phyloP scores from a whole-genome alignment of 2,329 filamentous ascomycete species.

The Beauveria medogensis region DNA sequence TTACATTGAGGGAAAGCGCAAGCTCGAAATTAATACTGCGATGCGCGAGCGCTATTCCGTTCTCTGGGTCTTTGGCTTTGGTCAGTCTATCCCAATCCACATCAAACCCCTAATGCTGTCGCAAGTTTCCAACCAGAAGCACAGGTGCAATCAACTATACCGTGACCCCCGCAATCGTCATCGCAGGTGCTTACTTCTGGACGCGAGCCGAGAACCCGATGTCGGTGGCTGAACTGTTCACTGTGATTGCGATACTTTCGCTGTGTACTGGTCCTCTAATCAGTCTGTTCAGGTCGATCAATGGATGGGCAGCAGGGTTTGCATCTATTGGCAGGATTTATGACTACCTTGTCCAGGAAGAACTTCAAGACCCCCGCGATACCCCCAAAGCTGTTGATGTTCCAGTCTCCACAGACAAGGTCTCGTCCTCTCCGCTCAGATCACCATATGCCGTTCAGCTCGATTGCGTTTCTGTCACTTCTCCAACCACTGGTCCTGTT shows the following conservation, averaged over 20 bases:
- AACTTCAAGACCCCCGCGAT: not conserved
- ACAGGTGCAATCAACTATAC: not conserved
- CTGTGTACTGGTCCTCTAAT: not conserved
- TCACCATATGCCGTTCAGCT: too few species aligned
- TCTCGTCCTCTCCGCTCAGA: too few species aligned
- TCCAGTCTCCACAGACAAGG: too few species aligned
- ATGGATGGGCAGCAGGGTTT: not conserved
- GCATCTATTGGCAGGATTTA: not conserved
- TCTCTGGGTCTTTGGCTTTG: not conserved
- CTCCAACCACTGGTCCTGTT: not conserved
- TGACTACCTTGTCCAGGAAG: not conserved
- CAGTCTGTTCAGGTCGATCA: not conserved
- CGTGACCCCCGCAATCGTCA: not conserved
- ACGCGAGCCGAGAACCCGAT: not conserved
- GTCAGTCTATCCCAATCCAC: not conserved
- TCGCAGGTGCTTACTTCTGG: not conserved
- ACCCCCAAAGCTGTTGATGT: too few species aligned
- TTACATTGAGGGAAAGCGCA: not conserved
- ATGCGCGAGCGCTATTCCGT: not conserved
- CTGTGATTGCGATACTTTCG: not conserved
- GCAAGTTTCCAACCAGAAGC: too few species aligned
- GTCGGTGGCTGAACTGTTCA: not conserved
- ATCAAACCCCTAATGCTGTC: too few species aligned
- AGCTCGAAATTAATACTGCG: not conserved
- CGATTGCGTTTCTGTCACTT: not conserved